phyloP scores from a whole-genome alignment of 208 protist species.

The Vickermania spadyakhi region DNA sequence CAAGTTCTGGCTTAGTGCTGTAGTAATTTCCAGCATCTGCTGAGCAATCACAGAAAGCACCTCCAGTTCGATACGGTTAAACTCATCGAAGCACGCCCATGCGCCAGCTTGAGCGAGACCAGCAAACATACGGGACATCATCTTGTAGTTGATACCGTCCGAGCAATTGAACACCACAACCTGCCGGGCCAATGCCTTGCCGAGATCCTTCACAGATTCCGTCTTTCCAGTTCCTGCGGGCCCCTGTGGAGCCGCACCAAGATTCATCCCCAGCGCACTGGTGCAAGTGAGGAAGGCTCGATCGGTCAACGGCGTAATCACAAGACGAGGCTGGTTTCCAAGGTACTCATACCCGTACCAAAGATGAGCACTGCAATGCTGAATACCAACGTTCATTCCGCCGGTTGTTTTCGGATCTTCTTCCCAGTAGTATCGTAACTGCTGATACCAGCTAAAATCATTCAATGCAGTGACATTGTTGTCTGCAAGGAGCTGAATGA shows the following conservation, averaged over 20 bases:
- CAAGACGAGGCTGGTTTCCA: conserved; percentile 92
- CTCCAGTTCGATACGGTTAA: conserved; percentile 96
- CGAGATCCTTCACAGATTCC: conserved; percentile 95
- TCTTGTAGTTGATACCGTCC: conserved; percentile 95
- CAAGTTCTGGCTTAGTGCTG: conserved; percentile 75
- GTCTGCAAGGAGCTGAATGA: conserved; percentile 73
- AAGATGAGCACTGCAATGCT: conserved; percentile 85
- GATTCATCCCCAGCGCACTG: conserved; percentile 89
- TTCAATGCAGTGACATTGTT: conserved; percentile 29
- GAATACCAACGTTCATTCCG: conserved; percentile 79
- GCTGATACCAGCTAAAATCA: conserved; percentile 92
- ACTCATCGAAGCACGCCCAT: conserved; percentile 97
- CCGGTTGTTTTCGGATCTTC: conserved; percentile 23
- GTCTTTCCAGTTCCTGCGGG: conserved; percentile 97
- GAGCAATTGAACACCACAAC: conserved; percentile 96
- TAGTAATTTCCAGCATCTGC: conserved; percentile 94
- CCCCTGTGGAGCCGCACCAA: conserved; percentile 92
- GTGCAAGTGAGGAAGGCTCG: conserved; percentile 92
- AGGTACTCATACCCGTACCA: conserved; percentile 96
- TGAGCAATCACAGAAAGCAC: conserved; percentile 95
- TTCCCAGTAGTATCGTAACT: conserved; percentile 95
- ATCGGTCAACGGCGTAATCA: conserved; percentile 97
- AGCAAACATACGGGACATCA: conserved; percentile 95
- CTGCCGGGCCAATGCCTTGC: conserved; percentile 85
- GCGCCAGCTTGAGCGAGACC: conserved; percentile 91